These are phyloP conservation scores for Cyclotella baltica DNA, from an alignment of 108 stramenopile genomes.

Conservation along the genomic window DNA sequence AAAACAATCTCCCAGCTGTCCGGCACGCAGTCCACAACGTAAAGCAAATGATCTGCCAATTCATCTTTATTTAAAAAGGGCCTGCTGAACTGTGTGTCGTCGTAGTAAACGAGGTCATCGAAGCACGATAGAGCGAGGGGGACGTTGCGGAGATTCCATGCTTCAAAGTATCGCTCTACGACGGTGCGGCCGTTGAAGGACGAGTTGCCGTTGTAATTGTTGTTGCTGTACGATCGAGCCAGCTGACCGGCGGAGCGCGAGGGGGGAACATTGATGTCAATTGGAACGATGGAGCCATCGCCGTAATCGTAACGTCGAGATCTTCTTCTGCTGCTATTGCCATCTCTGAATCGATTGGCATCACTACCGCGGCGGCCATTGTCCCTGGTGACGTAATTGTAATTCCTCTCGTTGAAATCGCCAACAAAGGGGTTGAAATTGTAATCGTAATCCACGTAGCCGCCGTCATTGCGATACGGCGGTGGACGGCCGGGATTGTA, in stretches of 20 bases:
- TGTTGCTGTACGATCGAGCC: constrained; percentile 12
- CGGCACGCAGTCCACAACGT: constrained; percentile 67
- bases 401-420: not conserved
- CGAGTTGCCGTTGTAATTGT: not conserved
- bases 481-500: not conserved
- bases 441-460: not conserved
- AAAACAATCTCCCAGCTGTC: constrained; percentile 56
- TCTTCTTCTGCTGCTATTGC: not conserved
- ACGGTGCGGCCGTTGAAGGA: constrained; percentile 2
- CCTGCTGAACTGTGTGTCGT: constrained; percentile 70
- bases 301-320: not conserved
- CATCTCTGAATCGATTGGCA: not conserved
- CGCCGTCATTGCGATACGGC: not conserved
- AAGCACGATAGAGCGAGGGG: constrained; percentile 59
- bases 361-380: not conserved
- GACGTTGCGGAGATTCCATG: constrained; percentile 77
- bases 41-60: constrained; percentile 58
- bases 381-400: constrained; percentile 4
- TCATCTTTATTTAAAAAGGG: constrained; percentile 57
- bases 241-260: not conserved
- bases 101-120: constrained; percentile 58
- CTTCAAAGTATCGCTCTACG: constrained; percentile 63
- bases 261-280: not conserved
- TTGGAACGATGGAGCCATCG: not conserved
- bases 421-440: constrained; percentile 4